Conservation (phyloP, 345 rosid genomes). For the Citrus sp. region DNA sequence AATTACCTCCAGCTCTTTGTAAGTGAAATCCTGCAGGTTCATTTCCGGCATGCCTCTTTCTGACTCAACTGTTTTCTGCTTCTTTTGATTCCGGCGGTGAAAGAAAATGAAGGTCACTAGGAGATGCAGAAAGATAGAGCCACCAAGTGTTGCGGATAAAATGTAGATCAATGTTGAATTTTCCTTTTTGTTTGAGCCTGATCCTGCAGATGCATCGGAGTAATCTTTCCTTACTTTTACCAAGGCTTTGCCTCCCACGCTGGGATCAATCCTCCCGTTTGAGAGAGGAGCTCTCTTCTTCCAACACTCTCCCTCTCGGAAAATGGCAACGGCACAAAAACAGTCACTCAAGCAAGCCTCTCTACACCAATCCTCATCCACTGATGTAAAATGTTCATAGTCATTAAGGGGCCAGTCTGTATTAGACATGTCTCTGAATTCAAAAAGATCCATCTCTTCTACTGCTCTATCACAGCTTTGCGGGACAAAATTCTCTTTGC, state of each 20-base stretch:
- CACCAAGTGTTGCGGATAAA: conserved; percentile 21
- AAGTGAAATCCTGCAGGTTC: conserved; percentile 20
- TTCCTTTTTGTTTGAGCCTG: neutral
- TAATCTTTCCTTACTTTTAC: conserved; percentile 26
- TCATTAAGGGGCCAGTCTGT: conserved; percentile 24
- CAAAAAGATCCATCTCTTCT: conserved; percentile 2
- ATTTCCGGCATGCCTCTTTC: neutral
- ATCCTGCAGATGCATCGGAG: neutral
- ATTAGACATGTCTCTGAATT: conserved; percentile 12
- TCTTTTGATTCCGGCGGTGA: neutral
- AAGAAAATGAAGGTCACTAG: neutral
- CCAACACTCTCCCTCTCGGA: conserved; percentile 15
- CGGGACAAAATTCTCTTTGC: conserved; percentile 1
- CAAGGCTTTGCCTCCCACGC: conserved; percentile 21
- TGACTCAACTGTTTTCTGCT: neutral
- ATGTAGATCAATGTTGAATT: conserved; percentile 6
- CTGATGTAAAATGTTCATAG: conserved; percentile 16
- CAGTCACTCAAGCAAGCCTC: conserved; percentile 34
- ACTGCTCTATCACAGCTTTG: conserved; percentile 8
- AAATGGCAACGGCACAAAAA: conserved; percentile 35
- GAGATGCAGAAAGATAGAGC: conserved; percentile 20
- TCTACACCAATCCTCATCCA: conserved; percentile 33
- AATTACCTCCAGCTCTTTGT: conserved; percentile 19
- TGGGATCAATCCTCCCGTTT: conserved; percentile 21
- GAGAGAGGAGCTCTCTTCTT: conserved; percentile 36